Evolutionary conservation across 2,329 filamentous ascomycete genomes (phyloP).

Genomic region (Trichoderma sp.): DNA sequence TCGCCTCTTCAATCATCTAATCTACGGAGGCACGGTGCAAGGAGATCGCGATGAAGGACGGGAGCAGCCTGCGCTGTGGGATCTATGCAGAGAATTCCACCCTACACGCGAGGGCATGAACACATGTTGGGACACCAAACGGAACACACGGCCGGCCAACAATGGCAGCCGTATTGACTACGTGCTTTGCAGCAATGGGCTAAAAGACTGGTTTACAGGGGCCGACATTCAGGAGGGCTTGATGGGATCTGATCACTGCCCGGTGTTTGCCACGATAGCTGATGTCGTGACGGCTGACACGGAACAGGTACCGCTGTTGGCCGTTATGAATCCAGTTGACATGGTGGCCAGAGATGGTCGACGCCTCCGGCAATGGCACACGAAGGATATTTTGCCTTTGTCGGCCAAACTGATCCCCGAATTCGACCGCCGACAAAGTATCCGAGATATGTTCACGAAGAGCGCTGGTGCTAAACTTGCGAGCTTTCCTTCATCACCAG

Average conservation of each 20-base stretch:
- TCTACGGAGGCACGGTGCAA: constrained; percentile 70
- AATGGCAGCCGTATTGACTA: constrained; percentile 94
- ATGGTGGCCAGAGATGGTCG: constrained; percentile 67
- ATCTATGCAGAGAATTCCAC: constrained; percentile 81
- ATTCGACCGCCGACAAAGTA: constrained; percentile 80
- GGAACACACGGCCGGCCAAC: constrained; percentile 94
- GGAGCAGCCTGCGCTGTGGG: constrained; percentile 74
- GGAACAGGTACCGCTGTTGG: constrained; percentile 57
- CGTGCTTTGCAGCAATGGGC: constrained; percentile 76
- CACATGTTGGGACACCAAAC: constrained; percentile 94
- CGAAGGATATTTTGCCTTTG: constrained; percentile 67
- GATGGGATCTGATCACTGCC: constrained; percentile 95
- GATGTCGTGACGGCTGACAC: constrained; percentile 59
- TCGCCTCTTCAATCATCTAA: constrained; percentile 81
- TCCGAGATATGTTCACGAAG: constrained; percentile 84
- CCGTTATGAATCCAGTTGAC: constrained; percentile 76
- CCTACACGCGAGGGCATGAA: constrained; percentile 85
- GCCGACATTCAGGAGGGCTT: constrained; percentile 91
- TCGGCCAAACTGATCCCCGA: constrained; percentile 86
- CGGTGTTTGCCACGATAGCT: constrained; percentile 77
- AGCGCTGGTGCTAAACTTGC: constrained; percentile 31
- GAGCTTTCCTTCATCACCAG: not conserved
- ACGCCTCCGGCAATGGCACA: constrained; percentile 65
- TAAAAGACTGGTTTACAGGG: constrained; percentile 77
- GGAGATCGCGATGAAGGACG: constrained; percentile 68